These are phyloP conservation scores for Stylonectria norvegica DNA, from an alignment of 2,329 filamentous ascomycete genomes.

Conservation along the genomic window DNA sequence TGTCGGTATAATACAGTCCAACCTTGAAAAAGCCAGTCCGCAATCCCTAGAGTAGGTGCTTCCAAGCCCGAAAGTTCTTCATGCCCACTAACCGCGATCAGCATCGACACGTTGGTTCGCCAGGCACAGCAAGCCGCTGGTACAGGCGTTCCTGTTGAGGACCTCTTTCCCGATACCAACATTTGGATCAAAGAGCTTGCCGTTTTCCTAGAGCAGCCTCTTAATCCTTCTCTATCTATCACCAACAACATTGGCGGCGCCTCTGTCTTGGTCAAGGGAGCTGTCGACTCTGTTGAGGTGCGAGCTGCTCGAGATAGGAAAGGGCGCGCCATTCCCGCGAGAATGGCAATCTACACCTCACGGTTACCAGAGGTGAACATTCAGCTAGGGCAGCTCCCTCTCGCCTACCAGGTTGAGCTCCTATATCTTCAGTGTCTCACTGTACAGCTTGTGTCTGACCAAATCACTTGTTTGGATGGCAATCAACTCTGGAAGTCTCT, in stretches of 20 bases:
- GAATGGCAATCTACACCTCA: slow-evolving; percentile 70
- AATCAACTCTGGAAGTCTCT: slow-evolving; percentile 47
- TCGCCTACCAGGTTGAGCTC: slow-evolving; percentile 45
- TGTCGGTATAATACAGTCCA: slow-evolving; percentile 51
- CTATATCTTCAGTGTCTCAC: slow-evolving; percentile 51
- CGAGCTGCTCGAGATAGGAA: slow-evolving; percentile 56
- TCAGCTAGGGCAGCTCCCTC: slow-evolving; percentile 38
- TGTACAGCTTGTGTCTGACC: slow-evolving; percentile 51
- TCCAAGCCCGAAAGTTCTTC: neutral
- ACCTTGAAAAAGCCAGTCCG: slow-evolving; percentile 47
- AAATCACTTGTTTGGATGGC: slow-evolving; percentile 44
- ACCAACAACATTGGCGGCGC: slow-evolving; percentile 70
- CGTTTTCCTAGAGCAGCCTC: slow-evolving; percentile 46
- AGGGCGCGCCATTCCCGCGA: slow-evolving; percentile 68
- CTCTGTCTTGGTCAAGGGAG: slow-evolving; percentile 56
- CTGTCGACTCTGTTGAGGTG: slow-evolving; percentile 22
- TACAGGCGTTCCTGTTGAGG: slow-evolving; percentile 31
- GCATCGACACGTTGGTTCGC: slow-evolving; percentile 51
- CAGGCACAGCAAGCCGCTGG: slow-evolving; percentile 38
- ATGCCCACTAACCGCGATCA: slow-evolving; percentile 29
- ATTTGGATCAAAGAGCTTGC: slow-evolving; percentile 65
- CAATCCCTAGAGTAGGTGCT: slow-evolving; percentile 49
- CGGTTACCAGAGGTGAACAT: slow-evolving; percentile 50
- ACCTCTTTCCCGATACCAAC: slow-evolving; percentile 60
- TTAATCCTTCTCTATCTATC: slow-evolving; percentile 66